Conservation (phyloP, 1,284 basidiomycete species). For the Malassezia obtusa region DNA sequence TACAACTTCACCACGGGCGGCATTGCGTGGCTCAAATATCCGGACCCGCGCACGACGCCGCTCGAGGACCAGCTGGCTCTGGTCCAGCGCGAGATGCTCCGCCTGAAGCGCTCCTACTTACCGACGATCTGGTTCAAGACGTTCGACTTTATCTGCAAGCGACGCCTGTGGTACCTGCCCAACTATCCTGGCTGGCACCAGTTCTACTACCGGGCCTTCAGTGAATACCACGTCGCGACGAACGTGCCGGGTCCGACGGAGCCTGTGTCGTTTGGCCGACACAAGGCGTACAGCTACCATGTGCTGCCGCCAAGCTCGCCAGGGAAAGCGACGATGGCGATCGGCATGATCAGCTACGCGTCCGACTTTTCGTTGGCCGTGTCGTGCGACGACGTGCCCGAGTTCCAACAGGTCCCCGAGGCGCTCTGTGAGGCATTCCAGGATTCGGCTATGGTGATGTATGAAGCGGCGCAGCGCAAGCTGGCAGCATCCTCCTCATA, state of each 20-base stretch:
- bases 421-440: slow-evolving; percentile 43
- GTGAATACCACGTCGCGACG: slow-evolving; percentile 44
- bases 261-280: slow-evolving; percentile 37
- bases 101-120: slow-evolving; percentile 38
- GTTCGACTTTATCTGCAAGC: slow-evolving; percentile 26
- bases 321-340: slow-evolving; percentile 43
- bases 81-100: slow-evolving; percentile 42
- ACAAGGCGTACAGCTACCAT: slow-evolving; percentile 44
- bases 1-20: slow-evolving; percentile 43
- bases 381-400: slow-evolving; percentile 44
- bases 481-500: slow-evolving; percentile 5
- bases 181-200: slow-evolving; percentile 34
- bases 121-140: slow-evolving; percentile 38
- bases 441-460: slow-evolving; percentile 30
- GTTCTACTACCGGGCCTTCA: slow-evolving; percentile 41
- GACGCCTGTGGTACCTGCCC: slow-evolving; percentile 33
- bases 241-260: slow-evolving; percentile 45
- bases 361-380: slow-evolving; percentile 43
- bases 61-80: slow-evolving; percentile 30
- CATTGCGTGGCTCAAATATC: slow-evolving; percentile 42
- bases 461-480: slow-evolving; percentile 33
- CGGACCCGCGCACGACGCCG: slow-evolving; percentile 24
- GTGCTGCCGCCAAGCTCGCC: slow-evolving; percentile 43
- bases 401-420: slow-evolving; percentile 31
- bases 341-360: slow-evolving; percentile 47